A percentile compares a stretch with the other conserved stretches of the same genome.
Conservation (phyloP, 352 stramenopile species). For the Pythium apleroticum region DNA sequence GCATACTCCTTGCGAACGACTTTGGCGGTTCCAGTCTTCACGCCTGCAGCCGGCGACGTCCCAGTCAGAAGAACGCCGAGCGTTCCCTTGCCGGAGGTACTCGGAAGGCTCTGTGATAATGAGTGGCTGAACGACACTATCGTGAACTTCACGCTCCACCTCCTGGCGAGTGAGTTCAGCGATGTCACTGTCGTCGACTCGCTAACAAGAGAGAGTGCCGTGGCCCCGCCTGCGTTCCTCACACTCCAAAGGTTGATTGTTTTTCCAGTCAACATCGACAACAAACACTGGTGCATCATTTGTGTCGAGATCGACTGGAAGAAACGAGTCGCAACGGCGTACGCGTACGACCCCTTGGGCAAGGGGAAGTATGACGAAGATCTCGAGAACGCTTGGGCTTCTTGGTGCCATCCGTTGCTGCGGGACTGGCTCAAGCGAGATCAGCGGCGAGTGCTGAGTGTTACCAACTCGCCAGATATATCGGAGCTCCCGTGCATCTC, state of each 20-base stretch:
- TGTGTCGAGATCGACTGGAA: not conserved
- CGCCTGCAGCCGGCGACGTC: not conserved
- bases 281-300: conserved; percentile 1
- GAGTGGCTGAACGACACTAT: conserved; percentile 6
- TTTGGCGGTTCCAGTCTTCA: not conserved
- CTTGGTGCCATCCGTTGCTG: not conserved
- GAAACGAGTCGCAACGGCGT: not conserved
- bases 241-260: not conserved
- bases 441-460: not conserved
- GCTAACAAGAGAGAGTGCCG: not conserved
- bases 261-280: conserved; percentile 4
- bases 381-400: not conserved
- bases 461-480: not conserved
- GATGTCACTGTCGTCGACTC: not conserved
- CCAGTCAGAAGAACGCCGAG: not conserved
- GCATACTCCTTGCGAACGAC: not conserved
- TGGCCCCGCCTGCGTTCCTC: not conserved
- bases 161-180: not conserved
- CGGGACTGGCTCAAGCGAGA: not conserved
- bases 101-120: not conserved
- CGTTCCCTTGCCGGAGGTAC: not conserved
- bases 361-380: not conserved
- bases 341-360: not conserved
- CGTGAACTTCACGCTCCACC: not conserved
- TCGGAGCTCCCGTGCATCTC: not conserved